A percentile compares a stretch with the other conserved stretches of the same genome.
Conservation (phyloP, 306 rosid genomes). For the Morella rubra region DNA sequence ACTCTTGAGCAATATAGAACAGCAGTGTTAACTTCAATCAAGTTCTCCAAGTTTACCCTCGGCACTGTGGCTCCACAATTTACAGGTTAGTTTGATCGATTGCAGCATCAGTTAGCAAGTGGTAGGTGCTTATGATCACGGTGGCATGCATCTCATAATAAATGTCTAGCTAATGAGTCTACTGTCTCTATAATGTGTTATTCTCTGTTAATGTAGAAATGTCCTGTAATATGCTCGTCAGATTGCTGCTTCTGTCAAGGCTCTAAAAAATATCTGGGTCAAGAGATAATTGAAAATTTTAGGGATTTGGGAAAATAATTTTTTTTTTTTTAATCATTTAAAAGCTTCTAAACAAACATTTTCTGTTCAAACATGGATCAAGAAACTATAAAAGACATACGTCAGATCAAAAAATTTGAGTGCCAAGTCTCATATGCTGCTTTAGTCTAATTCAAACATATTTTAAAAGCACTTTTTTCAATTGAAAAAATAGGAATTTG, state of each 20-base stretch:
- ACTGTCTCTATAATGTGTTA: not conserved
- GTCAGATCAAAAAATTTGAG: not conserved
- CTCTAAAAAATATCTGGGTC: not conserved
- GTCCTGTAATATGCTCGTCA: not conserved
- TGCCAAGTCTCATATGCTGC: not conserved
- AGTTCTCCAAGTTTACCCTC: conserved; percentile 81
- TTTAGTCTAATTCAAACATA: not conserved
- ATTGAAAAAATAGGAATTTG: not conserved
- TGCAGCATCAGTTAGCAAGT: not conserved
- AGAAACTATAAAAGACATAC: not conserved
- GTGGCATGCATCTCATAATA: not conserved
- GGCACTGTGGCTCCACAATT: conserved; percentile 92
- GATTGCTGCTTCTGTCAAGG: not conserved
- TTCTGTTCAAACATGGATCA: not conserved
- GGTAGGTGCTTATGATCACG: not conserved
- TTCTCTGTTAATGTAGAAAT: not conserved
- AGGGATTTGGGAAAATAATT: not conserved
- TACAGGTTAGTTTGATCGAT: conserved; percentile 55
- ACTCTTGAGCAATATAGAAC: conserved; percentile 81
- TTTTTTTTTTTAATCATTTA: not conserved
- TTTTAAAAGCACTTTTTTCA: not conserved
- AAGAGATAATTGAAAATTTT: not conserved
- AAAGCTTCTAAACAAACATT: not conserved
- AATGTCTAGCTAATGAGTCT: not conserved
- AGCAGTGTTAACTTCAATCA: conserved; percentile 57